phyloP scores from a whole-genome alignment of 2,329 filamentous ascomycete species.

The Neopestalotiopsis sp. region DNA sequence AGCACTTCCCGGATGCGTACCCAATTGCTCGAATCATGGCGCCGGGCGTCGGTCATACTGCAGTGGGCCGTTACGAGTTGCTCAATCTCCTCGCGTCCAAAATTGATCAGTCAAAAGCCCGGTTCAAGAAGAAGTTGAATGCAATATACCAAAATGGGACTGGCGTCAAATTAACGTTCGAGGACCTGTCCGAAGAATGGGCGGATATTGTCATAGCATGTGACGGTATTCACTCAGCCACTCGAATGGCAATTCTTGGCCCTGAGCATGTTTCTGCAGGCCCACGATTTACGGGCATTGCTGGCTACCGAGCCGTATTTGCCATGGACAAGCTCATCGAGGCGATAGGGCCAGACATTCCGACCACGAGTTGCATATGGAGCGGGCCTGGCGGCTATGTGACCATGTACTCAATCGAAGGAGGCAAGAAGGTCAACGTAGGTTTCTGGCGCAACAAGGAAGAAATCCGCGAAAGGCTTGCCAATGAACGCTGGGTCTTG shows the following conservation, averaged over 20 bases:
- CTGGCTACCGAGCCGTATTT: constrained; percentile 10
- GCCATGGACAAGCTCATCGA: constrained; percentile 10
- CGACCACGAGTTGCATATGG: constrained; percentile 12
- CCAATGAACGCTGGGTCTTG: constrained; percentile 15
- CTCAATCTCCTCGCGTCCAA: constrained; percentile 8
- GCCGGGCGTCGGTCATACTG: constrained; percentile 5
- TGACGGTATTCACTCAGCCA: constrained; percentile 57
- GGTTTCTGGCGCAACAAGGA: constrained; percentile 13
- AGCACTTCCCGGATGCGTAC: constrained; percentile 5
- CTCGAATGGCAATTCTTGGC: constrained; percentile 30
- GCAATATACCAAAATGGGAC: neutral
- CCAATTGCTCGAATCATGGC: neutral
- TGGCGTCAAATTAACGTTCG: constrained; percentile 37
- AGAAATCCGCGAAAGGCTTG: neutral
- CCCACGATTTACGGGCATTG: constrained; percentile 10
- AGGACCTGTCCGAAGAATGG: constrained; percentile 46
- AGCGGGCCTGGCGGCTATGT: constrained; percentile 12
- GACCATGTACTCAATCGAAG: constrained; percentile 15
- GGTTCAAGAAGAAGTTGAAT: constrained; percentile 6
- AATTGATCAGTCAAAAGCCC: constrained; percentile 3
- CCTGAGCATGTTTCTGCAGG: neutral
- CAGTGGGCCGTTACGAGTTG: constrained; percentile 11
- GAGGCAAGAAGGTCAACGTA: constrained; percentile 8
- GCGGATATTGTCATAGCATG: constrained; percentile 57
- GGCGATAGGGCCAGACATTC: constrained; percentile 6